Conservation (phyloP, 2,329 filamentous ascomycete genomes). For the Rutstroemia sp. region DNA sequence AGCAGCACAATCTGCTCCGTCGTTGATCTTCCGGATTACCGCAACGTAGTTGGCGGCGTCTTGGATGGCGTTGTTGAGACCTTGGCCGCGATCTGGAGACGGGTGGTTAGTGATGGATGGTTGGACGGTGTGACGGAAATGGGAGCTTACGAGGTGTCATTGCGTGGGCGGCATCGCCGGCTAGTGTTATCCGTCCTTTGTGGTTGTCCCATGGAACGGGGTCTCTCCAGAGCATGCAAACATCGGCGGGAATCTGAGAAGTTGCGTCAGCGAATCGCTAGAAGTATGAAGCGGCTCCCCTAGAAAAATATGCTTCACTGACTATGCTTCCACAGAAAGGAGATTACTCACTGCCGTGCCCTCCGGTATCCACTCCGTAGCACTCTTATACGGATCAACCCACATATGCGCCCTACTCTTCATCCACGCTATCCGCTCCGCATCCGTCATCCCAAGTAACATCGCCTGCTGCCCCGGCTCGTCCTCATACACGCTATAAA, state of each 20-base stretch:
- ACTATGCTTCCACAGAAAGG: neutral
- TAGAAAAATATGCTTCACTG: neutral
- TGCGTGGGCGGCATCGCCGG: constrained; percentile 5
- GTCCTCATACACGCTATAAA: neutral
- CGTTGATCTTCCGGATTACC: neutral
- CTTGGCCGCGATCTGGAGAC: constrained; percentile 8
- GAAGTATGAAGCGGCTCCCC: neutral
- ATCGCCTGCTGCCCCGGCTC: neutral
- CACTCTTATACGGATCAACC: constrained; percentile 2
- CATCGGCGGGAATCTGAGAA: neutral
- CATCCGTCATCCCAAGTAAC: neutral
- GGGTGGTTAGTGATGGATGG: neutral
- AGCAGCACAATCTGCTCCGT: neutral
- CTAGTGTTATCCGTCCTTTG: constrained; percentile 1
- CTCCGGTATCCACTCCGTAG: neutral
- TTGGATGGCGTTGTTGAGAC: constrained; percentile 7
- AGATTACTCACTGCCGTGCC: neutral
- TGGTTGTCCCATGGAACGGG: constrained; percentile 1
- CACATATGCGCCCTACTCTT: neutral
- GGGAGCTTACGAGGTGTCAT: constrained; percentile 3
- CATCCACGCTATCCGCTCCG: neutral
- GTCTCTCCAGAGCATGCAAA: neutral
- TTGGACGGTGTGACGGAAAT: neutral
- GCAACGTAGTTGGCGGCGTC: constrained; percentile 2
- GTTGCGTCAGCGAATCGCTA: neutral